A percentile compares a stretch with the other conserved stretches of the same genome.
Conservation (phyloP, 768 basidiomycete species). For the Harrya chromipes region DNA sequence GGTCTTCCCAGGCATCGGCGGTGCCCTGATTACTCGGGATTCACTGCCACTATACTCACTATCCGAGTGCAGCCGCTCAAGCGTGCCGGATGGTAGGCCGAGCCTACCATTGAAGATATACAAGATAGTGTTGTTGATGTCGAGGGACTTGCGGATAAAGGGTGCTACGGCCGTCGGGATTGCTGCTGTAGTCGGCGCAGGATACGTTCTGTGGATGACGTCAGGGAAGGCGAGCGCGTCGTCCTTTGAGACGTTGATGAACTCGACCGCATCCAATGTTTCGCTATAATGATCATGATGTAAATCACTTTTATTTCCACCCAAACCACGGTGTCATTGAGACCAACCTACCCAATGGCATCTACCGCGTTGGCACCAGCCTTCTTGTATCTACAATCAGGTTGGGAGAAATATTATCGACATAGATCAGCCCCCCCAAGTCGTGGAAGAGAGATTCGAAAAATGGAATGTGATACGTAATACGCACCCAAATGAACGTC, state of each 20-base stretch:
- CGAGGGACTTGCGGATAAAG: slow-evolving; percentile 56
- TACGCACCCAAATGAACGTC: slow-evolving; percentile 38
- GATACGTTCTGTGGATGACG: slow-evolving; percentile 54
- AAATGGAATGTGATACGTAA: not conserved
- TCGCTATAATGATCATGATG: not conserved
- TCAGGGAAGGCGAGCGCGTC: slow-evolving; percentile 61
- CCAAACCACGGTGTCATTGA: not conserved
- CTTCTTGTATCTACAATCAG: slow-evolving; percentile 49
- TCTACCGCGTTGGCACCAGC: slow-evolving; percentile 62
- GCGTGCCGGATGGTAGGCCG: slow-evolving; percentile 47
- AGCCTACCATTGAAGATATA: slow-evolving; percentile 56
- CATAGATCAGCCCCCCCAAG: no score
- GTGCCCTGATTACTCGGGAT: slow-evolving; percentile 50
- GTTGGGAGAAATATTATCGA: no score
- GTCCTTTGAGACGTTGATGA: slow-evolving; percentile 67
- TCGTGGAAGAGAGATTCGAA: not conserved
- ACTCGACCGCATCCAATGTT: slow-evolving; percentile 52
- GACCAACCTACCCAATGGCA: slow-evolving; percentile 41
- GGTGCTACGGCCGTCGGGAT: slow-evolving; percentile 51
- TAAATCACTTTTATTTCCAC: not conserved
- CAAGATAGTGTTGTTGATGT: slow-evolving; percentile 51
- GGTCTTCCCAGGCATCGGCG: slow-evolving; percentile 32
- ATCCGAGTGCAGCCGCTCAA: slow-evolving; percentile 41
- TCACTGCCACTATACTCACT: slow-evolving; percentile 57
- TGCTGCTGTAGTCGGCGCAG: slow-evolving; percentile 44